Evolutionary conservation across 177 flowering plant species (phyloP), one percentile per base, ranked within the genome.

Genomic region (Vitis hybrid): DNA sequence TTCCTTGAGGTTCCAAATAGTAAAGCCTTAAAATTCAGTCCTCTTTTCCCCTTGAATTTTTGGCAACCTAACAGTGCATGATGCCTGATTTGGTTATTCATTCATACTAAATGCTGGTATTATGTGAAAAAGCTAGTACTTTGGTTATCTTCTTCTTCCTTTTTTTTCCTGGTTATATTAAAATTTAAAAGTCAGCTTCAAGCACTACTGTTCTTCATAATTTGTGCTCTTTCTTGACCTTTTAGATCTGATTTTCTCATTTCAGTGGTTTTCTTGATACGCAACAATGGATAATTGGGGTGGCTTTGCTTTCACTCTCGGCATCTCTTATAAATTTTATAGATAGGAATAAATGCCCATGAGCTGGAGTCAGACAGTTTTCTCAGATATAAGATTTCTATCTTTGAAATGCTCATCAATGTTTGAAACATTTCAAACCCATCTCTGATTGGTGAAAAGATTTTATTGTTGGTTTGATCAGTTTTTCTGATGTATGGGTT

Each of bases 11-110:
- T 39, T 39, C 48, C 48, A 39, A 39, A 39, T 39, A 39, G 48
- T 39, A 39, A 39, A 39, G 48, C 48, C 48, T 39, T 29, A 29
- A 3, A 29, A 29, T 29, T 29, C 31, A 29, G 31, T 29, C 31
- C 31, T 29, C 31, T 39, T 39, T 8, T 39, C 48, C 48, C 48
- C 48, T 39, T 39, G 48, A 39, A 39, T 5, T 39, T 39, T 8
- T 39, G 31, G 31, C 31, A 29, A 29, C 31, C 31, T 29, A 29
- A 29, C 31, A 29, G 31, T 29, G 31, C 31, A 29, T 29, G 31
- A 29, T 39, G 48, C 48, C 71, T 49, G 14, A 65, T 65, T 29
- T 68, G 49, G 39, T 71, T 39, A 8, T 39, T 16, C 60, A 18
- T 22, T 57, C 5, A 11, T 50, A 20, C 39, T 52, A 29, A 29